Base-by-base conservation (phyloP, 257 asterid species). In the Sherardia arvensis region DNA sequence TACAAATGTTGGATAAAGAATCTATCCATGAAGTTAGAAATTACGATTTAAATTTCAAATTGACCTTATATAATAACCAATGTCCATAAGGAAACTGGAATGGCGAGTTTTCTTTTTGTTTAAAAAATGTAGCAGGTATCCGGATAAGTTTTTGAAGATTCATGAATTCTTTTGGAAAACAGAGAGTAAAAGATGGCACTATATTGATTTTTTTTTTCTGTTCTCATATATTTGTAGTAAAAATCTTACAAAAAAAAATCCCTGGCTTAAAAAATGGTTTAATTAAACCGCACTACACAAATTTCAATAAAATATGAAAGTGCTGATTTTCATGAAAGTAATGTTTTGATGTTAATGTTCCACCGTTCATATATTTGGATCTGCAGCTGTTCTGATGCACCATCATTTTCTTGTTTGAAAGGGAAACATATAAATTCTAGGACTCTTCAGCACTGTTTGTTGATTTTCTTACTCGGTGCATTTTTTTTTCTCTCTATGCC, bases 401-500 rank as follows among this genome's bases (percentile, higher is more conserved):
- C 7, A 9, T 18, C 17, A 0, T 28, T 28, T 6, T 17, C 62
- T 58, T 5, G 45, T 27, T 58, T 18, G 33, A 9, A 29, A 29
- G 29, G 12, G 62, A 58, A 58, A 20, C 32, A 28, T 58, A 17
- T 29, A 5, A 11, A 27, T 2, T 36, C 62, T 30, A 27, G 29
- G 30, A 2, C 26, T 7, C 25, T 48, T 1, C 58, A 8, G 21
- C 3, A 10, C 12, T 67, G 30, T 32, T 43, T 43, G 47, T 38
- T 38, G 18, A 15, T 45, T 64, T 70, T 9, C 57, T 61, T 55
- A 66, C 47, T 38, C 17, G 66, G 28, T 23, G n/a, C n/a, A n/a
- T 73, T 53, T 21, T 55, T 53, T 14, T 5, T 63, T 61, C 69
- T 55, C 47, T 36, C 15, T 77, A 66, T 77, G 71, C 75, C 94